phyloP scores from a whole-genome alignment of 257 asterid species.

The Scutellaria minor region DNA sequence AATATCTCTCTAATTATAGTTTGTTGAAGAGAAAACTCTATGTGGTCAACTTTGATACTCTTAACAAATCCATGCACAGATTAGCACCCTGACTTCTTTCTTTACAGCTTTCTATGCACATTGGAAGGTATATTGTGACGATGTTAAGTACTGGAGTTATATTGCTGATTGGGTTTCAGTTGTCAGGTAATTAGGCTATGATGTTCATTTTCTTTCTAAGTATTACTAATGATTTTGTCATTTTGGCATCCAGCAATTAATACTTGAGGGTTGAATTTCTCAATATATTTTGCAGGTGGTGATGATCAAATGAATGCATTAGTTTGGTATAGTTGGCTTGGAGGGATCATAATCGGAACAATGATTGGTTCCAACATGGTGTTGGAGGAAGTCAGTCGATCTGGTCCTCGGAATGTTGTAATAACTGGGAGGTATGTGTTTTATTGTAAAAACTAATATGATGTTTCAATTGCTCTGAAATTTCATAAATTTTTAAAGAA shows the following conservation, averaged over 20 bases:
- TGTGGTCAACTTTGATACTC: neutral
- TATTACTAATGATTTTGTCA: neutral
- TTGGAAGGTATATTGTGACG: constrained; percentile 87
- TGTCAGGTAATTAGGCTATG: constrained; percentile 71
- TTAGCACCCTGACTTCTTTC: constrained; percentile 1
- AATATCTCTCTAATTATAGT: neutral
- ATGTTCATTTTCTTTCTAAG: neutral
- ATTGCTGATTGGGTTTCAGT: constrained; percentile 81
- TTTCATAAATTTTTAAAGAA: neutral
- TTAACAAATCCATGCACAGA: neutral
- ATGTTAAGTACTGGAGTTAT: constrained; percentile 92
- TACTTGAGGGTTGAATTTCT: constrained; percentile 20
- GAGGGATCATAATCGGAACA: constrained; percentile 91
- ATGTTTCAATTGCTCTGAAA: neutral
- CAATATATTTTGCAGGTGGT: constrained; percentile 58
- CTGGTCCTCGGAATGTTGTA: constrained; percentile 95
- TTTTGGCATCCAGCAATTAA: constrained; percentile 8
- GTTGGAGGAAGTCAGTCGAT: constrained; percentile 91
- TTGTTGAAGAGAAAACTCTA: neutral
- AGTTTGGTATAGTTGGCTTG: constrained; percentile 98
- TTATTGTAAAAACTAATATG: neutral
- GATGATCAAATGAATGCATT: constrained; percentile 89
- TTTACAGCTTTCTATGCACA: constrained; percentile 70
- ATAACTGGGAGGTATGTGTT: constrained; percentile 86
- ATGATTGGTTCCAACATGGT: constrained; percentile 97